phyloP scores from a whole-genome alignment of 495 filamentous ascomycete species.

The Talaromyces ruber region DNA sequence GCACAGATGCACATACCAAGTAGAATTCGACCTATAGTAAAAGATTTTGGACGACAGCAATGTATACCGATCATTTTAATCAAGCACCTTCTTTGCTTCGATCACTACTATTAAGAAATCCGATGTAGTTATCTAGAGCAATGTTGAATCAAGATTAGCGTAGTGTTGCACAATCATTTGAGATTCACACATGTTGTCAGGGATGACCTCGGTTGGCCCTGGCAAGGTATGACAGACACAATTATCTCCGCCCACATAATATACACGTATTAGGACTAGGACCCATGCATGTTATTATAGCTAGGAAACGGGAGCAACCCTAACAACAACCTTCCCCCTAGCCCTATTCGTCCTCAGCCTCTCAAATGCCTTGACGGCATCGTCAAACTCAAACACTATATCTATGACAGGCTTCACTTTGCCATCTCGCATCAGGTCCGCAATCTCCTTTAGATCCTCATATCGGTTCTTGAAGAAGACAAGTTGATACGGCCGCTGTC shows the following conservation, averaged over 20 bases:
- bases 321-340: constrained; percentile 63
- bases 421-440: constrained; percentile 50
- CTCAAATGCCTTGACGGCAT: constrained; percentile 55
- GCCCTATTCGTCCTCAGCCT: constrained; percentile 51
- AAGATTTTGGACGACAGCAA: not conserved
- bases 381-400: constrained; percentile 49
- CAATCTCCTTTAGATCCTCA: constrained; percentile 47
- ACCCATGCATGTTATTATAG: not conserved
- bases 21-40: not conserved
- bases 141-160: not conserved
- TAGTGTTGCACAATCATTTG: not conserved
- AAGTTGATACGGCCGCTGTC: constrained; percentile 45
- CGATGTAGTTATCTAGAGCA: not conserved
- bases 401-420: constrained; percentile 55
- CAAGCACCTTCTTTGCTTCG: not conserved
- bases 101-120: not conserved
- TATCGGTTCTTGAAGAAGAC: constrained; percentile 28
- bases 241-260: not conserved
- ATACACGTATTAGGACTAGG: not conserved
- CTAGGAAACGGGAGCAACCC: constrained; percentile 24
- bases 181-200: not conserved
- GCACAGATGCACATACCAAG: not conserved
- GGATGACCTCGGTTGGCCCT: not conserved
- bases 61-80: not conserved
- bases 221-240: not conserved